Conservation (phyloP, 371 early-diverging fungal genomes). For the Batkoa obscura region DNA sequence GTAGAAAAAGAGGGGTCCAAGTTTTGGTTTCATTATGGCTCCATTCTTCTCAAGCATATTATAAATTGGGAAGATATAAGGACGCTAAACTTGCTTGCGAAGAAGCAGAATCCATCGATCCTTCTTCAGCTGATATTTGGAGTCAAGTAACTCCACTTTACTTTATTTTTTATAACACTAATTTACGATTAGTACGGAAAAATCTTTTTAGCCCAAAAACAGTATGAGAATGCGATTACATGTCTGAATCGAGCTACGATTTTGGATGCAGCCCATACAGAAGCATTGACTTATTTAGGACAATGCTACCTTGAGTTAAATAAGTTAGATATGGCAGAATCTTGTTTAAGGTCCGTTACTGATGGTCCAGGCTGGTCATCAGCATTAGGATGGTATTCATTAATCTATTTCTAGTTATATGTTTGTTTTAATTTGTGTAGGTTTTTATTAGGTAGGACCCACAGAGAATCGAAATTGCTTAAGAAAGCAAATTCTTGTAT, state of each 20-base stretch:
- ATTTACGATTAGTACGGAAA: slow-evolving; percentile 29
- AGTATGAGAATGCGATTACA: slow-evolving; percentile 22
- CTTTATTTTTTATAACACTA: no score
- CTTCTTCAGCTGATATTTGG: slow-evolving; percentile 36
- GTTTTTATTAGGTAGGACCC: slow-evolving; percentile 29
- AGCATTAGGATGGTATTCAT: slow-evolving; percentile 45
- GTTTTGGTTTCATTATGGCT: slow-evolving; percentile 32
- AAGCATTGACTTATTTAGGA: neutral
- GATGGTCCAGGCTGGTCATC: slow-evolving; percentile 34
- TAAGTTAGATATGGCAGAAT: neutral
- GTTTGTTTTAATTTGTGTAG: no score
- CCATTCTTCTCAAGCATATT: slow-evolving; percentile 33
- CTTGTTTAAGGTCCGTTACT: slow-evolving; percentile 19
- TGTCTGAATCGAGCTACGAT: slow-evolving; percentile 30
- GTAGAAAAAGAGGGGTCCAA: slow-evolving; percentile 22
- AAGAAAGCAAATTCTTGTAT: slow-evolving; percentile 39
- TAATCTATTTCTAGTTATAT: no score
- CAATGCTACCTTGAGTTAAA: neutral
- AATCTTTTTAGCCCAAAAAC: slow-evolving; percentile 17
- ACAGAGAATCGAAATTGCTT: slow-evolving; percentile 26
- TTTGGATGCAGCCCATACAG: slow-evolving; percentile 20
- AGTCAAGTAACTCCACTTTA: no score
- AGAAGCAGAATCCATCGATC: slow-evolving; percentile 37
- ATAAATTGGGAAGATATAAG: slow-evolving; percentile 27
- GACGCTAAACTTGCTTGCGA: slow-evolving; percentile 41